phyloP scores from a whole-genome alignment of 495 filamentous ascomycete species.

The Daldinia bambusicola region DNA sequence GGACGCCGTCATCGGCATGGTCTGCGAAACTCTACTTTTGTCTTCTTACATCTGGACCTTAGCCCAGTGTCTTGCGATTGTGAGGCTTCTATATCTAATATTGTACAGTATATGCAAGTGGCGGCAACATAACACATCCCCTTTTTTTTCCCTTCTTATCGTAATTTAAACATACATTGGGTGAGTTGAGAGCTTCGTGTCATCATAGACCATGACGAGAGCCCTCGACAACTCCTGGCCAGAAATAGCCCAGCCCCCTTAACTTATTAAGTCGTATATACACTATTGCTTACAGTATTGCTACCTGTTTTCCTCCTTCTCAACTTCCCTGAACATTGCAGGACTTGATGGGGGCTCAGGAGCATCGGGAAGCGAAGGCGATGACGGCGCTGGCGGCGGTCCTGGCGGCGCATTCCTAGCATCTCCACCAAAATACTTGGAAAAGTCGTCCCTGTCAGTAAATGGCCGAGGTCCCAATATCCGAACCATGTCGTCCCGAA shows the following conservation, averaged over 20 bases:
- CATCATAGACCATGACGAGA: slow-evolving; percentile 32
- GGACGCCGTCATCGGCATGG: slow-evolving; percentile 26
- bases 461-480: slow-evolving; percentile 85
- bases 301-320: slow-evolving; percentile 39
- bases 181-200: slow-evolving; percentile 41
- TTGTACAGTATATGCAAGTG: slow-evolving; percentile 36
- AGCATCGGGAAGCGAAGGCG: slow-evolving; percentile 35
- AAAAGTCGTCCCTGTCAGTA: slow-evolving; percentile 85
- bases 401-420: slow-evolving; percentile 45
- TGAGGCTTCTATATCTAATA: slow-evolving; percentile 40
- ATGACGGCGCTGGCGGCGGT: slow-evolving; percentile 31
- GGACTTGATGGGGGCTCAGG: slow-evolving; percentile 47
- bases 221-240: slow-evolving; percentile 28
- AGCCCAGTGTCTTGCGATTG: slow-evolving; percentile 30
- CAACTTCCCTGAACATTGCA: slow-evolving; percentile 36
- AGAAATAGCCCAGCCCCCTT: neutral
- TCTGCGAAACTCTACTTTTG: slow-evolving; percentile 2
- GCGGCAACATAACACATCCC: neutral
- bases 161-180: slow-evolving; percentile 32
- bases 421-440: slow-evolving; percentile 84
- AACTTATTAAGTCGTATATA: slow-evolving; percentile 25
- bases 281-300: slow-evolving; percentile 25
- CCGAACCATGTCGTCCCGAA: slow-evolving; percentile 88
- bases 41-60: slow-evolving; percentile 11
- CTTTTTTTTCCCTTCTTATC: slow-evolving; percentile 11